Evolutionary conservation across 805 yeast genomes (phyloP), one percentile per base, ranked within the genome.

Genomic region (Dipodascopsis tothii): DNA sequence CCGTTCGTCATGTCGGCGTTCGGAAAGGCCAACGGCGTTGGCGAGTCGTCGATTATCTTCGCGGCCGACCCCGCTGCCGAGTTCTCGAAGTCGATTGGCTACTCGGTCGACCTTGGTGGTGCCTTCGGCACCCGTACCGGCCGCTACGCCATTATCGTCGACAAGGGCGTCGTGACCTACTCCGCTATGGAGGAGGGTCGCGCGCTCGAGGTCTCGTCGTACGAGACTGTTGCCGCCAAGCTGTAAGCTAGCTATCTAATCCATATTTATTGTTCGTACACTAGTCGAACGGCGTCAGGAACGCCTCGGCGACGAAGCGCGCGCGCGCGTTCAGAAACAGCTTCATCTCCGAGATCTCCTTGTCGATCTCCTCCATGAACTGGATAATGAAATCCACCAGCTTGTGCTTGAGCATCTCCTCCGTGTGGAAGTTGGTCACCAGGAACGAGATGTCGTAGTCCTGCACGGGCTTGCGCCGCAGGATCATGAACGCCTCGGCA

Each of bases 301-400:
- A 90, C 5, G 95, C 90, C 66, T 92, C 98, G 21, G 98, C 98
- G 39, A 87, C 94, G 50, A 86, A 90, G 71, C 98, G 82, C 11
- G 98, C 98, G 61, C 98, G 78, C 11, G 98, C 96, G 61, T 92
- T 92, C 63, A 92, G 75, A 64, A 90, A 92, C 64, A 92, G 74
- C 67, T 92, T 92, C 94, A 92, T 92, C 64, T 92, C 98, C 65
- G 96, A 85, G 60, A 92, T 92, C 66, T 92, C 98, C 69, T 87
- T 90, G 65, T 92, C 98, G 17, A 92, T 98, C 60, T 88, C 98
- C 65, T 92, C 97, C 97, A 92, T 88, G 64, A 92, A 92, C 68
- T 55, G 97, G 56, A 92, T 86, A 56, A 92, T 88, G 64, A 92
- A 92, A 65, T 92, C 98, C 35, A 92, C 95, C 57, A 92, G 74